Evolutionary conservation across 2,329 filamentous ascomycete species (phyloP), one percentile per base, ranked within the genome.

Genomic region (Sporothrix luriei): DNA sequence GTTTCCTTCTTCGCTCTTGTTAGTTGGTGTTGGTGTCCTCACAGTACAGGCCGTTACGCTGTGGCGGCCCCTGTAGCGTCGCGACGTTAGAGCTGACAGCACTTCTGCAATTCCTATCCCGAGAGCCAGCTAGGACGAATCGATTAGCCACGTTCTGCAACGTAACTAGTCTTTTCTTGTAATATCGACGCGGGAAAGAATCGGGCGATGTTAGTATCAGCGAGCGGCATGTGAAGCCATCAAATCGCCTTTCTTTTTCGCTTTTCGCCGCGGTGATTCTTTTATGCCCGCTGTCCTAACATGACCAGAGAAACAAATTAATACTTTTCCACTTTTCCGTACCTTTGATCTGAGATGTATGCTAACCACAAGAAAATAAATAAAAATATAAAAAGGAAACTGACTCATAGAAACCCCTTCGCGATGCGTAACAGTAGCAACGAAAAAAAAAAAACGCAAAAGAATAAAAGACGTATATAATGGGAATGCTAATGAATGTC

Each of bases 101-200:
- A 7, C 14, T n/a, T n/a, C n/a, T 6, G 5, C 49, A 11, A 11
- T 10, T 10, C 49, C n/a, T 4, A 38, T 46, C 38, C 55, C 38
- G 38, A 62, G 38, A 43, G 38, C 38, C 21, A 21, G 21, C 21
- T 61, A 38, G 33, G 26, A 54, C 70, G 68, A 73, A 72, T 72
- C 68, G 70, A 70, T 69, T 70, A 68, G 69, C 65, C 72, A 70
- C 70, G 71, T 69, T 72, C 52, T 33, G 19, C 51, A 9, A n/a
- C n/a, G n/a, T n/a, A n/a, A n/a, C n/a, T n/a, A n/a, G n/a, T n/a
- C n/a, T 33, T 33, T 33, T 6, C 33, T 33, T 33, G 33, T 6
- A 33, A 33, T 33, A 33, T 26, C 33, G 33, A 21, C 55, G n/a
- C 33, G 55, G 57, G 57, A 46, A 46, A 24, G 46, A 46, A 65